These are phyloP conservation scores for Geotrichum phurueaensis DNA, from an alignment of 1,139 yeast genomes.

Conservation along the genomic window DNA sequence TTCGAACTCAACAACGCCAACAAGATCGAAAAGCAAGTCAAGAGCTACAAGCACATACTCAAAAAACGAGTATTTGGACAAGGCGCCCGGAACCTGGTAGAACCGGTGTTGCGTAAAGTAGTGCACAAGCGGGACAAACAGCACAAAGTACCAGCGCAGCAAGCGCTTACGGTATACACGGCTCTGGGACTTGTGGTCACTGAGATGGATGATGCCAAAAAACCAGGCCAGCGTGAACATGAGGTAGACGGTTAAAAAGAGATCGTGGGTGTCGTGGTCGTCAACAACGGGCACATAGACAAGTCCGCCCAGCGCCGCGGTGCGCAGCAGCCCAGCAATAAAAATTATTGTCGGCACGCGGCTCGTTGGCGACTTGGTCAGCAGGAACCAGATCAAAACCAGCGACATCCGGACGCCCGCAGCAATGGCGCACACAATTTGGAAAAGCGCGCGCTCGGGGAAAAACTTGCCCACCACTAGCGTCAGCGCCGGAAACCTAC, in stretches of 20 bases:
- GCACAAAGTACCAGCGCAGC: constrained; percentile 49
- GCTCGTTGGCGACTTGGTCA: constrained; percentile 29
- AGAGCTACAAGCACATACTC: constrained; percentile 72
- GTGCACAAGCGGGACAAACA: constrained; percentile 64
- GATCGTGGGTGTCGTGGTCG: constrained; percentile 16
- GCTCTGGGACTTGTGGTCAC: constrained; percentile 42
- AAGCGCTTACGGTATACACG: constrained; percentile 40
- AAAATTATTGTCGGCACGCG: constrained; percentile 7
- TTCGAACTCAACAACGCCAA: constrained; percentile 13
- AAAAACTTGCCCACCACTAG: constrained; percentile 33
- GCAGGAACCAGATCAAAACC: constrained; percentile 70
- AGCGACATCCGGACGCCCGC: constrained; percentile 63
- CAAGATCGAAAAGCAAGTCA: constrained; percentile 62
- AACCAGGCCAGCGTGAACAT: constrained; percentile 13
- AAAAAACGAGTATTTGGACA: constrained; percentile 71
- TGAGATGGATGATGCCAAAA: constrained; percentile 27
- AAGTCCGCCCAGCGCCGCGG: constrained; percentile 13
- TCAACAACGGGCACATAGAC: constrained; percentile 13
- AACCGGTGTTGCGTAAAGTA: constrained; percentile 78
- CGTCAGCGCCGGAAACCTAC: constrained; percentile 12
- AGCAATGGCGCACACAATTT: constrained; percentile 64
- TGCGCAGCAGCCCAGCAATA: constrained; percentile 7
- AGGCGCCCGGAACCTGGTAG: constrained; percentile 68
- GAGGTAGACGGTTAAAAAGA: constrained; percentile 10
- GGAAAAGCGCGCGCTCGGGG: constrained; percentile 76